Conservation (phyloP, 768 basidiomycete genomes). For the Leccinum longicurvipes region DNA sequence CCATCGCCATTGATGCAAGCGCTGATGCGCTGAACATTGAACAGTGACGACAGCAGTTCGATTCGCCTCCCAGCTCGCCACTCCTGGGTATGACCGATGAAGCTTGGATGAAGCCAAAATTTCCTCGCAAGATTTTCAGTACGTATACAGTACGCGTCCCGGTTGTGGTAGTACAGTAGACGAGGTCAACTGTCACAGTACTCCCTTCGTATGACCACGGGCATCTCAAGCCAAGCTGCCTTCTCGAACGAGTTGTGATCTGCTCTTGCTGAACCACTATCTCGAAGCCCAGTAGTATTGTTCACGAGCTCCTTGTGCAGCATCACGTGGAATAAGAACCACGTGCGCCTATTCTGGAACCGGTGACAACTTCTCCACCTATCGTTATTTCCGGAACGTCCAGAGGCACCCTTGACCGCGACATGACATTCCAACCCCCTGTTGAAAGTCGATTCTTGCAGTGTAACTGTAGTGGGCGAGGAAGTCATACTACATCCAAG, state of each 20-base stretch:
- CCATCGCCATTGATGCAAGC: too few relatives aligned
- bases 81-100: too few relatives aligned
- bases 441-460: too few relatives aligned
- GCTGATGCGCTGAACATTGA: too few relatives aligned
- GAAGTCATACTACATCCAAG: too few relatives aligned
- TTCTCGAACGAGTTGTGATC: neutral
- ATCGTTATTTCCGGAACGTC: constrained; percentile 14
- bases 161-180: neutral
- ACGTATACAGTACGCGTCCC: neutral
- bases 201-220: neutral
- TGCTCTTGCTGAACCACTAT: constrained; percentile 12
- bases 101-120: too few relatives aligned
- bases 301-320: neutral
- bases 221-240: neutral
- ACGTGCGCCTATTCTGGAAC: constrained; percentile 6
- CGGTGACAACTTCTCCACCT: constrained; percentile 1
- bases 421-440: too few relatives aligned
- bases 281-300: constrained; percentile 7
- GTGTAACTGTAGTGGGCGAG: too few relatives aligned
- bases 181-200: neutral
- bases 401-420: too few relatives aligned
- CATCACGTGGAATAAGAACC: constrained; percentile 2
- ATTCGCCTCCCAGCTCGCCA: too few relatives aligned
- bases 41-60: too few relatives aligned
- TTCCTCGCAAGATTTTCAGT: too few relatives aligned